Evolutionary conservation across 2,329 filamentous ascomycete species (phyloP), one percentile per base, ranked within the genome.

Genomic region (Emmonsiellopsis sp.): DNA sequence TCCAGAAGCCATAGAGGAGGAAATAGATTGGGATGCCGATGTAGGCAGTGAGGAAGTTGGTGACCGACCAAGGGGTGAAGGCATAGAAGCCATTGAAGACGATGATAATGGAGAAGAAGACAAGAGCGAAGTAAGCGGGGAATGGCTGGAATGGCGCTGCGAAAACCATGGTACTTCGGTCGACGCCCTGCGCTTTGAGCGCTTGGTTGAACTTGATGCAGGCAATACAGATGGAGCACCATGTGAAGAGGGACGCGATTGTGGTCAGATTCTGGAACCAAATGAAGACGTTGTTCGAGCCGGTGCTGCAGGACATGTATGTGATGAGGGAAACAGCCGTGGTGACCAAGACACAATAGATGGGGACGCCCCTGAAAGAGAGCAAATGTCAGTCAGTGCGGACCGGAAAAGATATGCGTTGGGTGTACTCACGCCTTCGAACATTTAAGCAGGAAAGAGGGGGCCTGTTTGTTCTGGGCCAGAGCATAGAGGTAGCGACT

Each of bases 1-100:
- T 64, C 61, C 61, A 65, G 51, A 61, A 59, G 13, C 53, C 63
- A 57, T 53, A 62, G 7, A 78, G 65, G 8, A 59, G 63, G 50
- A 72, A 63, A 65, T 70, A 74, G 53, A 73, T 68, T 5, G 63
- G 64, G 51, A 68, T 57, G 11, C 71, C 72, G 21, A 76, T 60
- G 57, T 77, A 76, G 5, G 73, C 71, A 1, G 74, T 76, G 52
- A 79, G 64, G 61, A 78, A 79, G 52, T 63, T 63, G 21, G 69
- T 65, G 34, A 71, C 57, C 34, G 71, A 77, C 11, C 40, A 6
- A 10, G 63, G 11, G 58, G 49, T 54, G 45, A 65, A 63, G 31
- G 58, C 55, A 43, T 61, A 62, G 56, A 59, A 89, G 39, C 82
- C 80, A 3, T 86, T 89, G 42, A 89, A 73, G 3, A 90, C 70